Percentiles rank a stretch among this genome's conserved stretches.
phyloP scores from a whole-genome alignment of 768 basidiomycete genomes.

The Hericium erinaceus region DNA sequence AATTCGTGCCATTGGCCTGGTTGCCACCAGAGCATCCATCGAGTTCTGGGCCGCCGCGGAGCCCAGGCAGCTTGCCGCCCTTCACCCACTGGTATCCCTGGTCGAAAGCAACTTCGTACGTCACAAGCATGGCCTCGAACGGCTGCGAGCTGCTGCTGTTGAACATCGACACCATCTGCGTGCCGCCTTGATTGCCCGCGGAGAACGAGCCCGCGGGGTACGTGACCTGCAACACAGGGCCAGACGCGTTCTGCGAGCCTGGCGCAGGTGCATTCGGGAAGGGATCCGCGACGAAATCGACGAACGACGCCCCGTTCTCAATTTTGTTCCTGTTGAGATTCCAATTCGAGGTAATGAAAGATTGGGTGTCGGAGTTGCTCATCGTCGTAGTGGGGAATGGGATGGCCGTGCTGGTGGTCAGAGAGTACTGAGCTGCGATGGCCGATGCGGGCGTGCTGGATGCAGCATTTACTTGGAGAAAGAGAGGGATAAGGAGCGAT shows the following conservation, averaged over 20 bases:
- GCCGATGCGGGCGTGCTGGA: not conserved
- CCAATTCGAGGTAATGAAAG: conserved; percentile 49
- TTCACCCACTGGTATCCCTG: conserved; percentile 59
- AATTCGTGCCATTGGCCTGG: conserved; percentile 51
- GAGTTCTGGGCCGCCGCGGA: conserved; percentile 57
- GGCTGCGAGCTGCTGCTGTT: conserved; percentile 45
- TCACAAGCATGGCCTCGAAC: conserved; percentile 60
- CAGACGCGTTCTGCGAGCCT: conserved; percentile 18
- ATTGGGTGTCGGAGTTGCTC: conserved; percentile 37
- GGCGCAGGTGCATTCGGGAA: conserved; percentile 43
- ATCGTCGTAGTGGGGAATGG: conserved; percentile 60
- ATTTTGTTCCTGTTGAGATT: conserved; percentile 50
- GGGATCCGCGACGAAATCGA: conserved; percentile 60
- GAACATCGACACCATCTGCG: conserved; percentile 63
- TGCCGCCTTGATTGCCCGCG: conserved; percentile 44
- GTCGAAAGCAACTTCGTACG: conserved; percentile 71
- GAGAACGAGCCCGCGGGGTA: conserved; percentile 57
- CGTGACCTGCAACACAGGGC: conserved; percentile 45
- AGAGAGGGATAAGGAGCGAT: too few species aligned
- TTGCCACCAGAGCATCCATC: conserved; percentile 65
- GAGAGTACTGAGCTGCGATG: conserved; percentile 41
- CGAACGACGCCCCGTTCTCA: conserved; percentile 44
- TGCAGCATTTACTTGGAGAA: too few species aligned
- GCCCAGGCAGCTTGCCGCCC: conserved; percentile 71
- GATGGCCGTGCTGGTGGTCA: conserved; percentile 51